Base-by-base conservation (phyloP, 1,139 yeast species). In the Yamadazyma sp. region DNA sequence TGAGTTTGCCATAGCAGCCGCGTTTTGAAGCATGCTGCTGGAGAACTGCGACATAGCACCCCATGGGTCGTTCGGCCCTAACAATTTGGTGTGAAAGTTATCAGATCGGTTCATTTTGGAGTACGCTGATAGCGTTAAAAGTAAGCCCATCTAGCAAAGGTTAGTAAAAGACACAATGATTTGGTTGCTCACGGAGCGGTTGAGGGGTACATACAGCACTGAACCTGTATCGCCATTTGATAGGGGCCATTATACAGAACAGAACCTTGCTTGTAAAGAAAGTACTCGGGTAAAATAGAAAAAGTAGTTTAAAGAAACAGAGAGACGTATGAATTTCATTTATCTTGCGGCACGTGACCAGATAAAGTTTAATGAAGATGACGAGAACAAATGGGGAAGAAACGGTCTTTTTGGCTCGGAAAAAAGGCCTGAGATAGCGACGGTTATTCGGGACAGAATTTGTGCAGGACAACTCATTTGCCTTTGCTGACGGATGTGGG, bases 241-340 rank as follows among this genome's bases (percentile, higher is more conserved):
- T 15, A 27, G 29, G 22, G 8, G 22, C 22, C 22, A 20, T 20
- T 5, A 8, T 20, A 8, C 8, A 20, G 22, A 6, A 8, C 10
- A 20, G 8, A 20, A 8, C 22, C 22, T 20, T 20, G 22, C 22
- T 20, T 31, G 16, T 37, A 31, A 20, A 20, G 8, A 20, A 6
- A 20, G 8, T 20, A 20, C 17, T 69, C 69, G 75, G 75, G 8
- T 6, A 6, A 20, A 20, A 20, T 20, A 20, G 73, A 35, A 69
- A 66, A 49, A 58, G 71, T 50, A 66, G 65, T 48, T 68, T 64
- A 51, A 64, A 68, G 55, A 64, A 60, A 37, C 57, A 56, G 35
- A 66, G 65, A 46, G 67, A 66, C 4, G 56, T n/a, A n/a, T 55
- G 5, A 55, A 50, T 20, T 20, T 20, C 22, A 20, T 8, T 24